phyloP scores from a whole-genome alignment of 1,139 yeast species.

The Diutina sp. region DNA sequence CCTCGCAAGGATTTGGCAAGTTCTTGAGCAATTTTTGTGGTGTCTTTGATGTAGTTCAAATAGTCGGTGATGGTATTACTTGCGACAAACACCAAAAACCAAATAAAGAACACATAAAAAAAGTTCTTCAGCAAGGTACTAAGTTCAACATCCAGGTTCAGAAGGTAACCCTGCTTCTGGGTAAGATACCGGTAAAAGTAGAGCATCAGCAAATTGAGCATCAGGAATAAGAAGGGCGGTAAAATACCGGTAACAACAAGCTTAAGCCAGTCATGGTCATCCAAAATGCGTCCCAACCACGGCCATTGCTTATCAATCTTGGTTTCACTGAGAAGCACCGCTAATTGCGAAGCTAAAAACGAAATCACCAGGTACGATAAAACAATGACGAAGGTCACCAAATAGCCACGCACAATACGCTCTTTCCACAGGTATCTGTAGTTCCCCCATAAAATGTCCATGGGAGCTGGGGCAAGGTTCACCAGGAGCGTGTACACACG shows the following conservation, averaged over 20 bases:
- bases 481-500: conserved; percentile 62
- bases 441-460: conserved; percentile 75
- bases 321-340: conserved; percentile 24
- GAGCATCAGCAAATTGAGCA: conserved; percentile 62
- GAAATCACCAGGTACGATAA: conserved; percentile 26
- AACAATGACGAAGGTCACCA: conserved; percentile 53
- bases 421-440: conserved; percentile 46
- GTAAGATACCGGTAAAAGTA: conserved; percentile 65
- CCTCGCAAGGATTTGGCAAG: conserved; percentile 61
- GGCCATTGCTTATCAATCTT: conserved; percentile 67
- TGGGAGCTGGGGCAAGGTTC: conserved; percentile 76
- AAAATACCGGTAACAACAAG: conserved; percentile 61
- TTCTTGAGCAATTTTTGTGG: conserved; percentile 63
- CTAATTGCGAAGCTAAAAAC: conserved; percentile 59
- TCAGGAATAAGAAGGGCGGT: conserved; percentile 37
- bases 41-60: conserved; percentile 63
- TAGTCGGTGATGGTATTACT: conserved; percentile 48
- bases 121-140: conserved; percentile 72
- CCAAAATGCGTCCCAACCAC: conserved; percentile 48
- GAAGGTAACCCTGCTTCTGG: conserved; percentile 58
- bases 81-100: conserved; percentile 72
- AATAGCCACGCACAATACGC: conserved; percentile 43
- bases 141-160: conserved; percentile 72
- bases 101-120: conserved; percentile 71
- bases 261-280: conserved; percentile 42